Evolutionary conservation across 2,329 filamentous ascomycete genomes (phyloP).

Genomic region (Septoria linicola): DNA sequence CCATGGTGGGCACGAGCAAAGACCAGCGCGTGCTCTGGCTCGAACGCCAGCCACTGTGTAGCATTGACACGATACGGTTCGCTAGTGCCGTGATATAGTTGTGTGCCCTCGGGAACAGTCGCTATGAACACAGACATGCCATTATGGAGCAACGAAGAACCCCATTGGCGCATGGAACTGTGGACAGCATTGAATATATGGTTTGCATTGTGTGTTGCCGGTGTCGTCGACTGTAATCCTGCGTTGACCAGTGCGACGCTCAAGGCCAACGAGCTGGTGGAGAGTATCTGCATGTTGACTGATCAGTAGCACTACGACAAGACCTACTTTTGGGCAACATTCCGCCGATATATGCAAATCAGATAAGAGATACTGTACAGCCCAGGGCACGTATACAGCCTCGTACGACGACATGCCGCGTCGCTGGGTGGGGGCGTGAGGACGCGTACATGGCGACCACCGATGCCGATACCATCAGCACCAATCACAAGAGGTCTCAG

Average conservation of each 20-base stretch:
- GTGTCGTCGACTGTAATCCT: neutral
- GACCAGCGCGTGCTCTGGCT: constrained; percentile 68
- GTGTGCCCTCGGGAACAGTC: constrained; percentile 61
- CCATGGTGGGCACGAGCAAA: constrained; percentile 52
- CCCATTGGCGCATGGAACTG: constrained; percentile 72
- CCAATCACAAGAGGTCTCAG: no score
- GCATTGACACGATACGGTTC: constrained; percentile 49
- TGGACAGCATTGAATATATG: constrained; percentile 70
- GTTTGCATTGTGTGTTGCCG: constrained; percentile 23
- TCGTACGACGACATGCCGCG: neutral
- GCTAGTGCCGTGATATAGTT: constrained; percentile 65
- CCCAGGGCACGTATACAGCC: neutral
- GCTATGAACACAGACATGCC: constrained; percentile 71
- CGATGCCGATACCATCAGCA: no score
- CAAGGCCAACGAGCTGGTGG: neutral
- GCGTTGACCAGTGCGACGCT: neutral
- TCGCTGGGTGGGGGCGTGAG: no score
- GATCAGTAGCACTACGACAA: neutral
- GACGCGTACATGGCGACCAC: no score
- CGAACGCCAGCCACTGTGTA: constrained; percentile 73
- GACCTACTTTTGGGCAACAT: neutral
- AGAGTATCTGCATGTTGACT: neutral
- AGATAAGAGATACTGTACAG: neutral
- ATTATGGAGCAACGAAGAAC: constrained; percentile 70
- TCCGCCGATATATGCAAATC: neutral